Base-by-base conservation (phyloP, 1,284 basidiomycete genomes). In the Moesziomyces aphidis region DNA sequence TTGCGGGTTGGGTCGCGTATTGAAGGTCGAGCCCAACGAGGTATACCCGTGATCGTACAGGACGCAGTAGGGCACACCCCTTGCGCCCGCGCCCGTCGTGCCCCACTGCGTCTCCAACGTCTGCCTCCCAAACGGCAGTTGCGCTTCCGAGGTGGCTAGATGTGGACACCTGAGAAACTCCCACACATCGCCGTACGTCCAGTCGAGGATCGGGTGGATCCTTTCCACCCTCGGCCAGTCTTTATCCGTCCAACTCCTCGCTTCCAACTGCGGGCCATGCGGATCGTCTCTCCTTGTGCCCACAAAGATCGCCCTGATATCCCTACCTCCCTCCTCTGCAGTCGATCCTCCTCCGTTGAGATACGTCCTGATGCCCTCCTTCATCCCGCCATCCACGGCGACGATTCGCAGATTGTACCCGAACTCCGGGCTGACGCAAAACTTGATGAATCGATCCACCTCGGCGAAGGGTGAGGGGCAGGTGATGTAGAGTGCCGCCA, bases 21-120 rank as follows among this genome's bases (percentile, higher is more conserved):
- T 97, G 86, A 90, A 93, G 1, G 93, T 95, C 19, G 94, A 97
- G 23, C 97, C 96, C 17, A 99, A 89, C 4, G 94, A 97, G 0
- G 97, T 99, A 85, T 97, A 99, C 0, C 97, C 97, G 85, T 92
- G 88, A 81, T 99, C 94, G 81, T 99, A 99, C 46, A 99, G 85
- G 28, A 84, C 82, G 83, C 96, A 99, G 85, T 96, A 99, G 4
- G 85, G 85, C 1, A 86, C 63, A 8, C 79, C 79, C 4, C 74
- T 23, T 1, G n/a, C 39, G 1, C 70, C 73, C 2, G 72, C 75
- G 0, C 71, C 72, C 5, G 75, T 64, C 0, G 61, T 69, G 19
- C 61, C 73, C 17, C 45, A 51, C 7, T 69, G n/a, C 4, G 10
- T 22, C 4, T 58, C 60, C 10, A 64, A 34, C 9, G 39, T 3